Evolutionary conservation across 2,329 filamentous ascomycete genomes (phyloP), one percentile per base, ranked within the genome.

Genomic region (Ascochyta rabiei): DNA sequence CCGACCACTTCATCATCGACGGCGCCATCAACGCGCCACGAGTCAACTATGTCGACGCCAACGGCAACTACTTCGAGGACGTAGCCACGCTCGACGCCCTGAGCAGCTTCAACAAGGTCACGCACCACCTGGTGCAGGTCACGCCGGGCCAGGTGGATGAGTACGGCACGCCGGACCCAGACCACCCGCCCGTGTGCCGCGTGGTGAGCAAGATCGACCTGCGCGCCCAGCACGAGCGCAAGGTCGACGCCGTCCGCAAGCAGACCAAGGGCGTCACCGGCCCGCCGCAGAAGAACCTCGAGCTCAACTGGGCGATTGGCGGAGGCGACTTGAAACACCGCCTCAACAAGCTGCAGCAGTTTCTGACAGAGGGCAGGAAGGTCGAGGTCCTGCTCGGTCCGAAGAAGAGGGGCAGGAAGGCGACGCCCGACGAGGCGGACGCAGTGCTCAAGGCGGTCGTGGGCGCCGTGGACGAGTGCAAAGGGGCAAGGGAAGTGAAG

Each of bases 281-380:
- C 4, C 60, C 60, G 12, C 35, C 79, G 61, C 70, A 75, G 15
- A 97, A 97, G 78, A 88, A 88, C 70, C 75, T 97, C n/a, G 93
- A 97, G 77, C 66, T 98, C 65, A 93, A 91, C 74, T 98, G 93
- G 93, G 87, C 88, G 30, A 96, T 96, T 67, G 87, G 86, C 57
- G 70, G 75, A 12, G 84, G 93, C 70, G 93, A 97, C 77, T 74
- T 96, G 47, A 77, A 77, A n/a, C 87, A 90, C 72, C 48, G 72
- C 21, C 30, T 75, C 15, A 57, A 59, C 10, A 72, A 66, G 26
- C 37, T 95, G 73, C 83, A 83, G 67, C 81, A 78, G 48, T 96
- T 96, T 70, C 70, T 97, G 70, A 78, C 73, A 8, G 90, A 91
- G 73, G 92, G 92, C 1, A 82, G 84, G 71, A 86, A 82, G 70